These are phyloP conservation scores for Arctium minus DNA, from an alignment of 129 eudicot genomes.

Conservation along the genomic window DNA sequence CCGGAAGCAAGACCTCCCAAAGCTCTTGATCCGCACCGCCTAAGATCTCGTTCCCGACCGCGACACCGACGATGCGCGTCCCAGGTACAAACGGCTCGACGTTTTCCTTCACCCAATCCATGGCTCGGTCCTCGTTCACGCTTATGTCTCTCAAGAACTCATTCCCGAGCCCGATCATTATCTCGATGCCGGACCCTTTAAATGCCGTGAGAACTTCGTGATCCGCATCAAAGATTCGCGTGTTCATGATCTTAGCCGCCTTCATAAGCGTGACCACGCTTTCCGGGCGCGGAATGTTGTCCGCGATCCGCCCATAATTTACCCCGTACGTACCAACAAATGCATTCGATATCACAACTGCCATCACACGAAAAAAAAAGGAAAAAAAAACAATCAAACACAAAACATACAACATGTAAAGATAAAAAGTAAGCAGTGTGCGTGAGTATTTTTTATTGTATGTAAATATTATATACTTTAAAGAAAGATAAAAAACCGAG, in stretches of 20 bases:
- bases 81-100: slow-evolving; percentile 78
- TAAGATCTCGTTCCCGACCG: slow-evolving; percentile 81
- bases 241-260: slow-evolving; percentile 72
- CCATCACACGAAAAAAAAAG: background rate
- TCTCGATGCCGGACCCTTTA: slow-evolving; percentile 65
- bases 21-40: slow-evolving; percentile 53
- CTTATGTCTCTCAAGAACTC: slow-evolving; percentile 62
- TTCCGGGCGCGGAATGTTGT: slow-evolving; percentile 83
- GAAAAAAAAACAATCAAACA: background rate
- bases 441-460: no score
- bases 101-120: slow-evolving; percentile 77
- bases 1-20: slow-evolving; percentile 67
- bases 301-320: slow-evolving; percentile 81
- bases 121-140: slow-evolving; percentile 47
- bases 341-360: slow-evolving; percentile 46
- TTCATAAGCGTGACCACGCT: slow-evolving; percentile 77
- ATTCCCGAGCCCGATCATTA: slow-evolving; percentile 67
- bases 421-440: background rate
- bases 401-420: background rate
- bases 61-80: slow-evolving; percentile 60
- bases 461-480: no score
- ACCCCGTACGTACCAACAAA: slow-evolving; percentile 88
- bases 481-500: no score
- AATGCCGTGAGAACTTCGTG: slow-evolving; percentile 67
- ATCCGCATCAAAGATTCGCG: slow-evolving; percentile 78